Evolutionary conservation across 176 grass and related monocot species (phyloP), one percentile per base, ranked within the genome.

Genomic region (Oryza australiensis): DNA sequence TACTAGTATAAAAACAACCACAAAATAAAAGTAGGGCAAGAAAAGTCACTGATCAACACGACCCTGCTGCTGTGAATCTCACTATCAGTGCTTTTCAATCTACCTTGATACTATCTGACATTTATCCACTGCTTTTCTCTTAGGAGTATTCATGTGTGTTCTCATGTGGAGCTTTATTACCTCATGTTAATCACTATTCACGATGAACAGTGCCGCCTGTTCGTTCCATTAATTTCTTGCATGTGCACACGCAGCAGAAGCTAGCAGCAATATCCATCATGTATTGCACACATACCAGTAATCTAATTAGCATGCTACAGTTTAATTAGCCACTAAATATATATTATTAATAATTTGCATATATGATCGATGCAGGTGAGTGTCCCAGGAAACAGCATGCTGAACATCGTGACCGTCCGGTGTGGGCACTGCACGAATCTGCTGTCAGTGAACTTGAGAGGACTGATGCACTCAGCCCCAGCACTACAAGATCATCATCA

Each of bases 341-440:
- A 20, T 22, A 55, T n/a, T 55, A n/a, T n/a, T n/a, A n/a, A n/a
- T n/a, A 55, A 72, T 24, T 18, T 59, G 5, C 18, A 55, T 55
- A 22, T 23, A 11, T 18, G 3, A 72, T 67, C n/a, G 35, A 37
- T 37, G 7, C 76, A 92, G 91, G 91, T 92, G 20, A 92, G 87
- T 77, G 87, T 92, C 33, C 91, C 91, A 1, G 87, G 87, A 13
- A 92, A 92, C 7, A 89, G 84, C 67, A 77, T 92, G 84, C 66
- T 89, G 7, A 89, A 43, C 66, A 82, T 84, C 1, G 87, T 92
- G 43, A 89, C 91, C 2, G 91, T 92, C 26, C 65, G 91, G 42
- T 92, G 91, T 65, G 91, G 91, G 35, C 84, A 87, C 43, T 92
- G 91, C 77, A 84, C 87, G 16, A 92, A 89, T 71, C 81, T 92